Conservation (phyloP, 2,329 filamentous ascomycete genomes). For the Alternaria atra region DNA sequence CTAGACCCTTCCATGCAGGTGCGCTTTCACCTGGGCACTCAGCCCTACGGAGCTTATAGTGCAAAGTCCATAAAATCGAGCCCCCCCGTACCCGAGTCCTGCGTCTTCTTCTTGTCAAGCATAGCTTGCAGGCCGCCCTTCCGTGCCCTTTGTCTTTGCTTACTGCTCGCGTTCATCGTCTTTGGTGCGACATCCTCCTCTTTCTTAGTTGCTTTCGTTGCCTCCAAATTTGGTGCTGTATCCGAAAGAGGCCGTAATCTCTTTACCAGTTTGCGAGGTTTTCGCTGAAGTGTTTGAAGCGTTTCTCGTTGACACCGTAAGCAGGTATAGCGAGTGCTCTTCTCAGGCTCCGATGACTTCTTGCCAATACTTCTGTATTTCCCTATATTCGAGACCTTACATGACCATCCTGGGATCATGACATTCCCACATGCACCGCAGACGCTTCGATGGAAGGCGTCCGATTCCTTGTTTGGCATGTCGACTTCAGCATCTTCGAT, state of each 20-base stretch:
- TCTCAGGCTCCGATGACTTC: slow-evolving; percentile 23
- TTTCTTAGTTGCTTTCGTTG: slow-evolving; percentile 13
- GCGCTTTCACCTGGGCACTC: slow-evolving; percentile 18
- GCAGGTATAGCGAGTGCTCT: slow-evolving; percentile 40
- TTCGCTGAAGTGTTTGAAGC: slow-evolving; percentile 29
- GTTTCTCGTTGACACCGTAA: slow-evolving; percentile 46
- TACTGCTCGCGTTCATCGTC: slow-evolving; percentile 59
- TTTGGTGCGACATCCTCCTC: slow-evolving; percentile 31
- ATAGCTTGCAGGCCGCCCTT: slow-evolving; percentile 65
- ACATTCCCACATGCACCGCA: slow-evolving; percentile 52
- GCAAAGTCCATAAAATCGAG: slow-evolving; percentile 65
- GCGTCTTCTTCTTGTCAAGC: slow-evolving; percentile 57
- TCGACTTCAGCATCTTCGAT: slow-evolving; percentile 40
- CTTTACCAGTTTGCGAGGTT: slow-evolving; percentile 30
- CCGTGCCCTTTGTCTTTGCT: slow-evolving; percentile 64
- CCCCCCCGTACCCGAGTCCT: slow-evolving; percentile 46
- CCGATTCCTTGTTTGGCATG: slow-evolving; percentile 37
- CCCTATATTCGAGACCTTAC: slow-evolving; percentile 25
- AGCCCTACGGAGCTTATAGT: slow-evolving; percentile 47
- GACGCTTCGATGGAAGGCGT: slow-evolving; percentile 40
- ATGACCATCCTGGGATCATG: slow-evolving; percentile 51
- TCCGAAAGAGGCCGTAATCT: slow-evolving; percentile 14
- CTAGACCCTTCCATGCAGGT: slow-evolving; percentile 32
- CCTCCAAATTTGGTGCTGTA: neutral
- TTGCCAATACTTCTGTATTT: slow-evolving; percentile 15